A percentile compares a stretch with the other conserved stretches of the same genome.
Conservation (phyloP, 75 land plant species). For the Picea sitchensis region DNA sequence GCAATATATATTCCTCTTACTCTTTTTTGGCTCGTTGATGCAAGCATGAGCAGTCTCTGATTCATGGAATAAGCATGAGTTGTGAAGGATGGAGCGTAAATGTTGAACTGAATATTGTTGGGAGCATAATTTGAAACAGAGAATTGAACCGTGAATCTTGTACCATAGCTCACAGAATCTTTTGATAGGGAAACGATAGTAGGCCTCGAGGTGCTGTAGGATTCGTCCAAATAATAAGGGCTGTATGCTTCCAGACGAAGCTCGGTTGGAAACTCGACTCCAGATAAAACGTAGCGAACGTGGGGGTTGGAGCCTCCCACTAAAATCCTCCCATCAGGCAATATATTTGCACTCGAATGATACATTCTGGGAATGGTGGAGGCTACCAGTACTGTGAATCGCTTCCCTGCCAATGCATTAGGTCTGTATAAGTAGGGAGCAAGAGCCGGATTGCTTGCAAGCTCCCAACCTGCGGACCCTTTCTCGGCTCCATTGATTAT, state of each 20-base stretch:
- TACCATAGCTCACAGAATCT: constrained; percentile 14
- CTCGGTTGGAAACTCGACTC: constrained; percentile 52
- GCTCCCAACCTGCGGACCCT: constrained; percentile 21
- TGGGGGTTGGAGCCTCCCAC: constrained; percentile 69
- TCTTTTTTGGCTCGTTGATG: neutral
- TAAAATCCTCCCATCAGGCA: constrained; percentile 51
- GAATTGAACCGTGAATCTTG: constrained; percentile 18
- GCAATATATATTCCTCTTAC: neutral
- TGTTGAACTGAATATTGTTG: neutral
- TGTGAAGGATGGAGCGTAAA: constrained; percentile 49
- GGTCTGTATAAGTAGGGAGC: constrained; percentile 19
- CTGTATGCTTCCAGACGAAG: constrained; percentile 41
- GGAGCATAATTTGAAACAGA: neutral
- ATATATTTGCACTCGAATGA: constrained; percentile 50
- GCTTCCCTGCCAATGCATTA: neutral
- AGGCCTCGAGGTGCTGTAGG: constrained; percentile 11
- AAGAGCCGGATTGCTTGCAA: constrained; percentile 11
- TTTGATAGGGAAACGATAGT: constrained; percentile 7
- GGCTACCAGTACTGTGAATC: constrained; percentile 33
- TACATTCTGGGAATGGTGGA: constrained; percentile 48
- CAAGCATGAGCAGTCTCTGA: constrained; percentile 58
- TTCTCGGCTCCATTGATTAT: constrained; percentile 25
- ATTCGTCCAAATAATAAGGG: constrained; percentile 28
- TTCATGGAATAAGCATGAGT: constrained; percentile 57
- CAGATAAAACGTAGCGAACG: constrained; percentile 30